Conservation (phyloP, 345 rosid species). For the Lagerstroemia speciosa region DNA sequence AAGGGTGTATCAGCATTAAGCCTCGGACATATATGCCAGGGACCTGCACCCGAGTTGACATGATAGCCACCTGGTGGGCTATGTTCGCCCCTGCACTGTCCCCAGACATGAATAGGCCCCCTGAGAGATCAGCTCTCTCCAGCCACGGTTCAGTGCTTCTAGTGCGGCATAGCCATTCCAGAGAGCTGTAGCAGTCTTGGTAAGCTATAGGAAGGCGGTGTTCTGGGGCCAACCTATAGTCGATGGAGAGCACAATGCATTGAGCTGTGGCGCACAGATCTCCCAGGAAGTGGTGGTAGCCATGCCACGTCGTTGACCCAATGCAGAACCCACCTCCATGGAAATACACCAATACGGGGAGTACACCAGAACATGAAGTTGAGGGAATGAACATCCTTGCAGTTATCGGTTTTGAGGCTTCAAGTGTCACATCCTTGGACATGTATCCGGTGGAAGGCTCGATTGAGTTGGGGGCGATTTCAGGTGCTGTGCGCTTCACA, state of each 20-base stretch:
- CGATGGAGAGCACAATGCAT: conserved; percentile 38
- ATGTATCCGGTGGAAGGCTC: conserved; percentile 23
- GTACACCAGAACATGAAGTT: conserved; percentile 2
- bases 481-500: conserved; percentile 35
- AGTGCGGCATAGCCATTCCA: conserved; percentile 32
- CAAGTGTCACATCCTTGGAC: conserved; percentile 38
- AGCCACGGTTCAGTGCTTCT: conserved; percentile 42
- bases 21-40: conserved; percentile 28
- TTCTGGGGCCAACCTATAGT: conserved; percentile 56
- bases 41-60: conserved; percentile 17
- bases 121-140: conserved; percentile 26
- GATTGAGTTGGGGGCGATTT: conserved; percentile 18
- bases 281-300: conserved; percentile 61
- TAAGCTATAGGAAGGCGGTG: conserved; percentile 47
- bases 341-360: conserved; percentile 45
- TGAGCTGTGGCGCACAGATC: conserved; percentile 29
- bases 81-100: conserved; percentile 69
- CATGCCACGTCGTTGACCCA: conserved; percentile 53
- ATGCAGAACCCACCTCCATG: conserved; percentile 68
- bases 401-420: conserved; percentile 30
- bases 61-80: conserved; percentile 37
- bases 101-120: conserved; percentile 42
- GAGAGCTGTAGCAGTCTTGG: conserved; percentile 41
- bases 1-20: conserved; percentile 44
- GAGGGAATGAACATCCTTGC: conserved; percentile 44